A percentile compares a stretch with the other conserved stretches of the same genome.
Conservation (phyloP, 768 basidiomycete species). For the Hirschioporus abietinus region DNA sequence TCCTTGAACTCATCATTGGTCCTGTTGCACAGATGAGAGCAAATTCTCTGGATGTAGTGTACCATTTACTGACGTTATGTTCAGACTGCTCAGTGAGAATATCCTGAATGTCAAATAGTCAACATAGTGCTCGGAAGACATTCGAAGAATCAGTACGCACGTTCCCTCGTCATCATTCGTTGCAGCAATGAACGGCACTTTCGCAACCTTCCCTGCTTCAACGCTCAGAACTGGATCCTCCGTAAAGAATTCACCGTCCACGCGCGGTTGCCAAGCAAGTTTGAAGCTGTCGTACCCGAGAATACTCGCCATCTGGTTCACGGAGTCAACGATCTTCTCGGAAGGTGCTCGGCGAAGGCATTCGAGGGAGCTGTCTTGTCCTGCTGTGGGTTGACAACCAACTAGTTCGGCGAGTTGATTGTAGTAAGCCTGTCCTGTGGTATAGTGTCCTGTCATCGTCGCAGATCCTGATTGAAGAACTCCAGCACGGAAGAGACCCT, state of each 20-base stretch:
- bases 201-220: slow-evolving; percentile 15
- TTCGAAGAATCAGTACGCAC: slow-evolving; percentile 6
- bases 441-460: slow-evolving; percentile 6
- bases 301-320: slow-evolving; percentile 9
- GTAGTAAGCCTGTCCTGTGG: slow-evolving; percentile 12
- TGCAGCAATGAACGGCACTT: slow-evolving; percentile 15
- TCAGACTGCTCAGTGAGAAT: slow-evolving; percentile 1
- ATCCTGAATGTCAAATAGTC: not conserved
- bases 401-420: slow-evolving; percentile 12
- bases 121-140: not conserved
- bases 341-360: slow-evolving; percentile 12
- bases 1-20: slow-evolving; percentile 3
- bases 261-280: slow-evolving; percentile 20
- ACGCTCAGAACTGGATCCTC: slow-evolving; percentile 18
- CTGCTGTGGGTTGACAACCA: slow-evolving; percentile 5
- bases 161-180: slow-evolving; percentile 23
- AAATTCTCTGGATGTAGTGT: not conserved
- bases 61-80: not conserved
- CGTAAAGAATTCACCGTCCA: slow-evolving; percentile 21
- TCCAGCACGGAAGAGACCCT: slow-evolving; percentile 18
- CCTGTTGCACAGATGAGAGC: not conserved
- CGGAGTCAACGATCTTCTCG: slow-evolving; percentile 10
- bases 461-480: slow-evolving; percentile 17
- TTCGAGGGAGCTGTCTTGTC: slow-evolving; percentile 8
- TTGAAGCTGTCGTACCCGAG: slow-evolving; percentile 9